Percentiles rank a stretch among this genome's conserved stretches.
phyloP scores from a whole-genome alignment of 495 filamentous ascomycete species.

The Daldinia concentrica region DNA sequence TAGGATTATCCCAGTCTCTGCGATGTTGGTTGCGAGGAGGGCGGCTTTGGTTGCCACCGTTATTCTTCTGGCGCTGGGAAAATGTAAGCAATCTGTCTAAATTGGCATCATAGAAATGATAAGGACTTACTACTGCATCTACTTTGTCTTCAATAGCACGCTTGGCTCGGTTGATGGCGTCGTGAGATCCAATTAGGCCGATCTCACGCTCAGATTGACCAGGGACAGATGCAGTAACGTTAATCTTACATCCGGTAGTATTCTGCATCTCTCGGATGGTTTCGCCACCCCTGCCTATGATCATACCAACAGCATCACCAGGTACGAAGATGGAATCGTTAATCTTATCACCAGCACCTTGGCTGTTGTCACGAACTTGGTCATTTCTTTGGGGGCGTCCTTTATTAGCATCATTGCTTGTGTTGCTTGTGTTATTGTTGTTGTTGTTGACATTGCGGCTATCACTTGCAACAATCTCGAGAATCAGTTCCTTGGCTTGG shows the following conservation, averaged over 20 bases:
- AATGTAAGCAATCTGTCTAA: conserved; percentile 41
- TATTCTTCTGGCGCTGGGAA: conserved; percentile 62
- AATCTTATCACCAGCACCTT: conserved; percentile 66
- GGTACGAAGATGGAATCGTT: conserved; percentile 83
- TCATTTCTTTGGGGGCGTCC: conserved; percentile 39
- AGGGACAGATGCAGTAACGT: conserved; percentile 76
- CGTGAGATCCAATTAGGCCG: conserved; percentile 75
- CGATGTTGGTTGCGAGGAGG: conserved; percentile 54
- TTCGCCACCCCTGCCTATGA: conserved; percentile 87
- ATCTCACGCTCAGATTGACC: conserved; percentile 80
- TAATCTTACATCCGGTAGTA: conserved; percentile 86
- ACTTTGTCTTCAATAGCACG: conserved; percentile 85
- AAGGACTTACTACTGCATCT: conserved; percentile 73
- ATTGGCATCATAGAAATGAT: conserved; percentile 7
- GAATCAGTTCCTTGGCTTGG: conserved; percentile 78
- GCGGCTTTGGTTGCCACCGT: conserved; percentile 55
- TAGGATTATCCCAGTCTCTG: conserved; percentile 54
- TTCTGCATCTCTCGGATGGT: conserved; percentile 89
- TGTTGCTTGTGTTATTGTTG: conserved; percentile 44
- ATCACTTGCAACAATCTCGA: conserved; percentile 89
- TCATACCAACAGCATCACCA: conserved; percentile 89
- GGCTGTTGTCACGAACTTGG: conserved; percentile 46
- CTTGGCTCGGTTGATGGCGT: conserved; percentile 77
- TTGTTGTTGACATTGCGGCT: conserved; percentile 62
- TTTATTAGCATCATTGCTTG: neutral